Conservation (phyloP, 1,139 yeast genomes). For the Suhomyces kunorum region DNA sequence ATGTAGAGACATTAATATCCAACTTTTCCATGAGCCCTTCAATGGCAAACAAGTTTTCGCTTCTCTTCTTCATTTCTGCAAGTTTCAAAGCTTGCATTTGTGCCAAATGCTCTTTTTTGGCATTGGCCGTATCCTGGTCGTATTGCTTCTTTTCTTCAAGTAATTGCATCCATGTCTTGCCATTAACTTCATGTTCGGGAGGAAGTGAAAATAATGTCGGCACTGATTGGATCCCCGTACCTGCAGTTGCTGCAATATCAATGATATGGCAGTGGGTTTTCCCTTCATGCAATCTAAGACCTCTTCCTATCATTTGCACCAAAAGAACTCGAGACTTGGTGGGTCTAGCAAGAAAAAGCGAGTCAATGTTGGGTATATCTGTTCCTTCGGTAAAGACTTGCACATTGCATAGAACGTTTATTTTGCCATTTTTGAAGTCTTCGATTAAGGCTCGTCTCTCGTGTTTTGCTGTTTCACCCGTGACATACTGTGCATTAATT, state of each 20-base stretch:
- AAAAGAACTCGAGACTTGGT: constrained; percentile 71
- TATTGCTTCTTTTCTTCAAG: constrained; percentile 26
- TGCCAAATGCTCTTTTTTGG: constrained; percentile 17
- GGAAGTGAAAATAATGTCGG: constrained; percentile 57
- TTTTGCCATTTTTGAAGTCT: constrained; percentile 61
- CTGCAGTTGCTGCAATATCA: constrained; percentile 69
- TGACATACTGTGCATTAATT: constrained; percentile 70
- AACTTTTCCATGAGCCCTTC: constrained; percentile 20
- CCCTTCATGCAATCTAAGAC: constrained; percentile 62
- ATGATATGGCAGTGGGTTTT: constrained; percentile 73
- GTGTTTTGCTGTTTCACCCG: constrained; percentile 59
- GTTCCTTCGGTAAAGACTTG: constrained; percentile 95
- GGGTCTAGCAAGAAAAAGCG: constrained; percentile 77
- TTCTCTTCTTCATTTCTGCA: constrained; percentile 13
- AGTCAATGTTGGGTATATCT: constrained; percentile 88
- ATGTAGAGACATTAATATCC: constrained; percentile 27
- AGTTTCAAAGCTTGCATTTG: constrained; percentile 22
- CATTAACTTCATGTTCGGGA: constrained; percentile 32
- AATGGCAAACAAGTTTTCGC: constrained; percentile 17
- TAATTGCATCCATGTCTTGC: constrained; percentile 27
- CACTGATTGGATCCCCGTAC: constrained; percentile 59
- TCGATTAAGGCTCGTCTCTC: constrained; percentile 56
- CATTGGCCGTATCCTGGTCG: constrained; percentile 17
- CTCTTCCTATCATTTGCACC: constrained; percentile 92
- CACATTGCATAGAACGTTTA: constrained; percentile 82